These are phyloP conservation scores for Euptelea pleiosperma DNA, from an alignment of 164 flowering plant species.

Conservation along the genomic window DNA sequence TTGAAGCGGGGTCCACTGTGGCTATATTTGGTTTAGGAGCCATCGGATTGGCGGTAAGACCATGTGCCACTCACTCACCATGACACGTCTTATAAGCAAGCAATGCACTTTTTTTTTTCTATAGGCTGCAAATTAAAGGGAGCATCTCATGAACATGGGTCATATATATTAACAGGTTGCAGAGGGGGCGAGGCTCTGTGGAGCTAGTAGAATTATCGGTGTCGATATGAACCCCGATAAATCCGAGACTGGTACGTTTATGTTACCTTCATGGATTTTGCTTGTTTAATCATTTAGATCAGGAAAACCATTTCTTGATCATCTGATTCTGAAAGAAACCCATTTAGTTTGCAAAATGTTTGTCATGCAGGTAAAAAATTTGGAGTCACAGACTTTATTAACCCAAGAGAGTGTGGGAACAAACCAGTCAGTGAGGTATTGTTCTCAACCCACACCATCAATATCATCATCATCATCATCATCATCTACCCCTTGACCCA, in stretches of 20 bases:
- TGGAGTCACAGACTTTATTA: conserved; percentile 58
- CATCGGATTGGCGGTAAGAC: conserved; percentile 57
- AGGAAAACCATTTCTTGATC: too few relatives aligned
- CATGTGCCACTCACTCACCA: background rate
- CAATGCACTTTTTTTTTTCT: too few relatives aligned
- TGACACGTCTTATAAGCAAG: too few relatives aligned
- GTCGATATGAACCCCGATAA: conserved; percentile 60
- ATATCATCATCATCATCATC: too few relatives aligned
- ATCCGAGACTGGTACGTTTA: conserved; percentile 43
- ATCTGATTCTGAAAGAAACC: too few relatives aligned
- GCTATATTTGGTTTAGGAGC: conserved; percentile 64
- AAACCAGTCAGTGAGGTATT: conserved; percentile 46
- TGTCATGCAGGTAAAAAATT: conserved; percentile 45
- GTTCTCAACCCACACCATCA: too few relatives aligned
- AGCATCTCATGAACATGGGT: too few relatives aligned
- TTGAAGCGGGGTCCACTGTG: conserved; percentile 50
- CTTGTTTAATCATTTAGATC: too few relatives aligned
- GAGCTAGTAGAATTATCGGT: conserved; percentile 64
- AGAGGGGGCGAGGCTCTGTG: conserved; percentile 51
- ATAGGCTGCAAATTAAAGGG: too few relatives aligned
- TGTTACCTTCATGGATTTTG: background rate
- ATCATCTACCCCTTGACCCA: too few relatives aligned
- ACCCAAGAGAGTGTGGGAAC: conserved; percentile 38
- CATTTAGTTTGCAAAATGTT: background rate
- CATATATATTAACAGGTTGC: conserved; percentile 39